Evolutionary conservation across 1,284 basidiomycete genomes (phyloP), one percentile per base, ranked within the genome.

Genomic region (Taiwanofungus camphoratus): DNA sequence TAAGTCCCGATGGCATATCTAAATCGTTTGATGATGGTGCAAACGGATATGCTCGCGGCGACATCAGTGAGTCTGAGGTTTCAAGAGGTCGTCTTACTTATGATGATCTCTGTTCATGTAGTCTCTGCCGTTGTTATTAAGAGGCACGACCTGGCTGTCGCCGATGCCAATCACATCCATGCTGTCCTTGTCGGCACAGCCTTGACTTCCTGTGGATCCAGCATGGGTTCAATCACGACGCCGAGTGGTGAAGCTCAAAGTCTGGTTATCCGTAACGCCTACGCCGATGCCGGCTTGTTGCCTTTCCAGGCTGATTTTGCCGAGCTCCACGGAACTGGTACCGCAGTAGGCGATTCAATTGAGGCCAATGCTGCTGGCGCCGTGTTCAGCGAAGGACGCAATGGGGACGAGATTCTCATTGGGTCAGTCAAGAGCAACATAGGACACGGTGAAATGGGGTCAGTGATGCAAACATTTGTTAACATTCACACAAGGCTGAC

Each of bases 391-490:
- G 41, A 51, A n/a, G 54, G 51, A 7, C 49, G 62, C 12, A 46
- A 53, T 22, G 45, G 13, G 5, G 39, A 45, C 15, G 58, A 53
- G 16, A 46, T 46, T 13, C 50, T 63, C 1, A 59, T 64, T 3
- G 60, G 60, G 45, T 60, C 54, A 6, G 55, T 62, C 38, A 62
- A 64, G 26, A 33, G 49, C 18, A 64, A 61, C 43, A 53, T 64
- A 11, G 62, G 61, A 0, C 60, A 62, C 38, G 38, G 57, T 0
- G 60, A 60, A 39, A 57, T 58, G 24, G 62, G 58, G 44, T 59
- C 50, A 33, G 63, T 61, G 41, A 26, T 59, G n/a, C 59, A 52
- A 4, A 55, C 57, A 47, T 44, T 62, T 26, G 51, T 59, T 24
- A 59, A 59, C 39, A 56, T 60, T 3, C 49, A 16, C 3, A 18